Evolutionary conservation across 805 yeast genomes (phyloP).

Genomic region (Candida chauliodis): DNA sequence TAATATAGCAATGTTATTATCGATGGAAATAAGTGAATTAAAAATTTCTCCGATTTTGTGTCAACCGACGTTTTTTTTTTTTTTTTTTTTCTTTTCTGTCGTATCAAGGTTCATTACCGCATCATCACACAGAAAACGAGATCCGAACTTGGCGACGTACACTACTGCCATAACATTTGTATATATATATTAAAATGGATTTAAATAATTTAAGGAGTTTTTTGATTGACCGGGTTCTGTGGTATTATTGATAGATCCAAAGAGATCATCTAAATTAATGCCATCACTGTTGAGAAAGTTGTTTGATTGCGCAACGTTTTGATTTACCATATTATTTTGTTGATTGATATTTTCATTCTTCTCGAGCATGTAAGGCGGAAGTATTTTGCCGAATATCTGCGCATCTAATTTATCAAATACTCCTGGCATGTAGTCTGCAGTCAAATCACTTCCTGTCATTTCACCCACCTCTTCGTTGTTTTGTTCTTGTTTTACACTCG

Average conservation of each 20-base stretch:
- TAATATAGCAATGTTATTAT: neutral
- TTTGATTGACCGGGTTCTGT: neutral
- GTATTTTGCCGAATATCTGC: slow-evolving; percentile 76
- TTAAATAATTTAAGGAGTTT: slow-evolving; percentile 19
- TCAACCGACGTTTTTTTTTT: too few species aligned
- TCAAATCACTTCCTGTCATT: slow-evolving; percentile 2
- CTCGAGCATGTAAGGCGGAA: slow-evolving; percentile 80
- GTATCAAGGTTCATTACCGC: too few species aligned
- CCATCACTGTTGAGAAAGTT: slow-evolving; percentile 1
- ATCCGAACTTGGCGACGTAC: too few species aligned
- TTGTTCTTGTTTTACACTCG: slow-evolving; percentile 1
- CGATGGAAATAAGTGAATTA: neutral
- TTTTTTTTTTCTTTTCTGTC: neutral
- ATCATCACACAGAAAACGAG: too few species aligned
- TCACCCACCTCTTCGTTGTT: slow-evolving; percentile 7
- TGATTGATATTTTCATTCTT: slow-evolving; percentile 14
- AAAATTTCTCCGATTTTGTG: neutral
- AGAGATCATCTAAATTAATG: slow-evolving; percentile 18
- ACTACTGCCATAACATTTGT: too few species aligned
- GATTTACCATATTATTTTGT: neutral
- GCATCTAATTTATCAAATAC: slow-evolving; percentile 82
- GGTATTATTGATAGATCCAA: slow-evolving; percentile 7
- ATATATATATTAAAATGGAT: slow-evolving; percentile 18
- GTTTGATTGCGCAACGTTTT: neutral
- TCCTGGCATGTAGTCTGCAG: slow-evolving; percentile 59